A percentile compares a stretch with the other conserved stretches of the same genome.
These are phyloP conservation scores for Salvia sclarea DNA, from an alignment of 305 asterid genomes.

Conservation along the genomic window DNA sequence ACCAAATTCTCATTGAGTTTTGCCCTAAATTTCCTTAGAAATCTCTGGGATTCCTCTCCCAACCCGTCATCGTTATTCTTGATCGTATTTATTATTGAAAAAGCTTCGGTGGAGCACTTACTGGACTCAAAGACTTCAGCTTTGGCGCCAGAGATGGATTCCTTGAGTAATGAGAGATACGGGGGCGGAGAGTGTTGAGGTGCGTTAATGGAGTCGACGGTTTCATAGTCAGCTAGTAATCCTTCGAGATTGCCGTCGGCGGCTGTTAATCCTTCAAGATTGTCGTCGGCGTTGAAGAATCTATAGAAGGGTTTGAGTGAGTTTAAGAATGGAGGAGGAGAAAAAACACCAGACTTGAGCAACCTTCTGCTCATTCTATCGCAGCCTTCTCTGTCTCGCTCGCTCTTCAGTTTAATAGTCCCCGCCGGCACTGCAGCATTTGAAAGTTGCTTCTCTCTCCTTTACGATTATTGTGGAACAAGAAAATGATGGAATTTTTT, in stretches of 20 bases:
- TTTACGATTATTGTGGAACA: not conserved
- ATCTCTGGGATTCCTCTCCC: slow-evolving; percentile 71
- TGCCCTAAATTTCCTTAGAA: slow-evolving; percentile 69
- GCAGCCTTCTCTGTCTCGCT: slow-evolving; percentile 9
- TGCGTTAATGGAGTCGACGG: slow-evolving; percentile 28
- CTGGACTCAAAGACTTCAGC: slow-evolving; percentile 37
- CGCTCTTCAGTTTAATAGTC: not conserved
- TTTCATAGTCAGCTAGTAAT: slow-evolving; percentile 38
- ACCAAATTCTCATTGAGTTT: slow-evolving; percentile 66
- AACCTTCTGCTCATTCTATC: slow-evolving; percentile 50
- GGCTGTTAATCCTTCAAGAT: slow-evolving; percentile 39
- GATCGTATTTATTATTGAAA: slow-evolving; percentile 47
- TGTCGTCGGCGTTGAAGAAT: slow-evolving; percentile 40
- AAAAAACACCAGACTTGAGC: slow-evolving; percentile 40
- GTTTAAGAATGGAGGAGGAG: slow-evolving; percentile 33
- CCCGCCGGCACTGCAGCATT: not conserved
- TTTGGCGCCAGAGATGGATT: slow-evolving; percentile 48
- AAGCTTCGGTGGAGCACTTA: slow-evolving; percentile 49
- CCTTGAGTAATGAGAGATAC: slow-evolving; percentile 50
- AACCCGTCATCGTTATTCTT: slow-evolving; percentile 53
- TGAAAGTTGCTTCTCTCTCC: not conserved
- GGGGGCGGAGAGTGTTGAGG: slow-evolving; percentile 32
- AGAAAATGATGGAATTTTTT: not conserved
- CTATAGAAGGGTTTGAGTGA: slow-evolving; percentile 44
- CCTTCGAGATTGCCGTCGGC: slow-evolving; percentile 40